Evolutionary conservation across 2,329 filamentous ascomycete species (phyloP), one percentile per base, ranked within the genome.

Genomic region (Juglanconis oblonga): DNA sequence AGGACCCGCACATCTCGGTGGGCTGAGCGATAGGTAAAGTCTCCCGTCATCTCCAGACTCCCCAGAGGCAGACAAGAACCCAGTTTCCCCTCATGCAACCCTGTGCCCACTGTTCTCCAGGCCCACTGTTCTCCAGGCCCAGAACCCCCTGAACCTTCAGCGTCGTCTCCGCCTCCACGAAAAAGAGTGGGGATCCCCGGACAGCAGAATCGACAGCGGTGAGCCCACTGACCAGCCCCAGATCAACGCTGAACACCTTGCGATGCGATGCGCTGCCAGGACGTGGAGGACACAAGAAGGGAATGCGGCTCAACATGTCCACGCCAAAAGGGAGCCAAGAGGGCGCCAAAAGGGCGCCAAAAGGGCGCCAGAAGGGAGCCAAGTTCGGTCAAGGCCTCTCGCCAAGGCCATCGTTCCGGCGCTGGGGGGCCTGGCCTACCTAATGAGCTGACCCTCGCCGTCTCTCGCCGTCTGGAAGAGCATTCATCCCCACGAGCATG

Each of bases 161-260:
- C 24, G 6, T 31, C 17, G 14, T 13, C 42, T 33, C 42, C 42
- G 36, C 54, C 60, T 59, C 60, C 57, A 62, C 24, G 52, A 45
- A 56, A 56, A 52, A 32, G n/a, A 49, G 57, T 59, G 60, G 60
- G 17, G 50, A 62, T 59, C 59, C 59, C 59, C 59, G 48, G 59
- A 62, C 52, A 42, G 24, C 14, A 44, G 10, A 44, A 48, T 32
- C 8, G 17, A 33, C 38, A 47, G 48, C 53, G 49, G 36, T 57
- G 31, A 31, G 42, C 49, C 53, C 24, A 24, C 24, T 24, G 24
- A 24, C 2, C 24, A 24, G 24, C 45, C 55, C 55, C 17, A 40
- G 49, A 57, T 49, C n/a, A 29, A 44, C 47, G 45, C 24, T 2
- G 24, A 24, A 24, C 24, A 24, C 24, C 24, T 24, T 24, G 24